A percentile compares a stretch with the other conserved stretches of the same genome.
These are phyloP conservation scores for Kwoniella shivajii DNA, from an alignment of 1,284 basidiomycete species.

Conservation along the genomic window DNA sequence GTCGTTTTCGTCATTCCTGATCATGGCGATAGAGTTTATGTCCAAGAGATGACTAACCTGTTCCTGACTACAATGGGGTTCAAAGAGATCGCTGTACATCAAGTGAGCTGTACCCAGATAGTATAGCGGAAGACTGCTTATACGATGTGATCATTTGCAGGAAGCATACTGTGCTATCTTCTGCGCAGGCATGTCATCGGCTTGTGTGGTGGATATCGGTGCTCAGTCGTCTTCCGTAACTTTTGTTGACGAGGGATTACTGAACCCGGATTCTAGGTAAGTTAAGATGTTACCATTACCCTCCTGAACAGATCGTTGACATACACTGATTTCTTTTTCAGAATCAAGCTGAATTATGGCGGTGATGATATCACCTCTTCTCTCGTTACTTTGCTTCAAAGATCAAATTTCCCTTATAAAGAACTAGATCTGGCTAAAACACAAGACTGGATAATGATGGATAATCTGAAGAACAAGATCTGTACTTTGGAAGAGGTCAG, in stretches of 20 bases:
- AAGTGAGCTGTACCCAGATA: constrained; percentile 59
- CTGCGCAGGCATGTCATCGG: constrained; percentile 89
- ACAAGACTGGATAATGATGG: constrained; percentile 86
- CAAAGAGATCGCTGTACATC: constrained; percentile 85
- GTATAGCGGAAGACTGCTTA: neutral
- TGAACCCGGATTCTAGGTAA: constrained; percentile 84
- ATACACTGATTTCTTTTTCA: constrained; percentile 46
- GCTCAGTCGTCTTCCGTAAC: constrained; percentile 81
- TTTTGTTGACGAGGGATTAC: constrained; percentile 92
- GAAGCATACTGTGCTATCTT: constrained; percentile 93
- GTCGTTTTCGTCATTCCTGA: constrained; percentile 91
- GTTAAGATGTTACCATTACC: constrained; percentile 13
- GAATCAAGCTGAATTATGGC: constrained; percentile 82
- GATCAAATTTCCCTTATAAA: constrained; percentile 85
- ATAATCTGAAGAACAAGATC: constrained; percentile 78
- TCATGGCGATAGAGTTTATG: constrained; percentile 80
- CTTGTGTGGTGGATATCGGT: constrained; percentile 95
- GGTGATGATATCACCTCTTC: constrained; percentile 93
- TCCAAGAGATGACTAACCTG: constrained; percentile 76
- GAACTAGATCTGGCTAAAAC: constrained; percentile 72
- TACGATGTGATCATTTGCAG: constrained; percentile 54
- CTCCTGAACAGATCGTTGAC: neutral
- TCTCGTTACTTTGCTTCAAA: constrained; percentile 74
- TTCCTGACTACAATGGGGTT: constrained; percentile 83
- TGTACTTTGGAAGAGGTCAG: constrained; percentile 83